These are phyloP conservation scores for Trypanosoma congolense DNA, from an alignment of 208 protist species.

Conservation along the genomic window DNA sequence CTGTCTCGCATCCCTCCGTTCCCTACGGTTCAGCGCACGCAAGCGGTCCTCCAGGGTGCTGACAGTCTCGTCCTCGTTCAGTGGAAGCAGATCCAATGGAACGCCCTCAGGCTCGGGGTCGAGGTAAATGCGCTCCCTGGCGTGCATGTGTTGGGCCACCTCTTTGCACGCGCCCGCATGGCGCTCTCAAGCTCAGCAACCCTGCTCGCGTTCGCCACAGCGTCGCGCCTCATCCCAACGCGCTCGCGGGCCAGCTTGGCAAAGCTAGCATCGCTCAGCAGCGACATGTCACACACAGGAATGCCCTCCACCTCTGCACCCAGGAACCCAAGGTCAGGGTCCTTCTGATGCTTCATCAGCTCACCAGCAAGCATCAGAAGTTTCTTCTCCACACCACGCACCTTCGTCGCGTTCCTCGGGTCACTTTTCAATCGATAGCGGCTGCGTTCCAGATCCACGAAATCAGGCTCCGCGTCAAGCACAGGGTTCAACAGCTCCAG, in stretches of 20 bases:
- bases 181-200: constrained; percentile 63
- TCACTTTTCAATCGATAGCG: constrained; percentile 61
- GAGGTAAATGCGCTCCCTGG: constrained; percentile 49
- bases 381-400: constrained; percentile 39
- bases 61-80: constrained; percentile 58
- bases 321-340: constrained; percentile 45
- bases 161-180: constrained; percentile 61
- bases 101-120: constrained; percentile 58
- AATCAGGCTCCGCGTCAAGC: constrained; percentile 40
- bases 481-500: constrained; percentile 38
- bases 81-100: constrained; percentile 52
- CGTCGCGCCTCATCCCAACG: constrained; percentile 33
- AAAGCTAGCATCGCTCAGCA: constrained; percentile 49
- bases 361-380: constrained; percentile 29
- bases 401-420: constrained; percentile 48
- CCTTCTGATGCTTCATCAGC: constrained; percentile 27
- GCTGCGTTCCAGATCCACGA: constrained; percentile 37
- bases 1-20: constrained; percentile 33
- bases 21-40: constrained; percentile 44
- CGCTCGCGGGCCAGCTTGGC: constrained; percentile 38
- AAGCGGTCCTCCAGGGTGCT: constrained; percentile 52
- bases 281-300: constrained; percentile 44
- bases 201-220: constrained; percentile 46
- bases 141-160: constrained; percentile 48
- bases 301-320: constrained; percentile 71